Percentiles rank a stretch among this genome's conserved stretches.
Evolutionary conservation across 2,329 filamentous ascomycete genomes (phyloP).

Genomic region (Microsporum audouinii): DNA sequence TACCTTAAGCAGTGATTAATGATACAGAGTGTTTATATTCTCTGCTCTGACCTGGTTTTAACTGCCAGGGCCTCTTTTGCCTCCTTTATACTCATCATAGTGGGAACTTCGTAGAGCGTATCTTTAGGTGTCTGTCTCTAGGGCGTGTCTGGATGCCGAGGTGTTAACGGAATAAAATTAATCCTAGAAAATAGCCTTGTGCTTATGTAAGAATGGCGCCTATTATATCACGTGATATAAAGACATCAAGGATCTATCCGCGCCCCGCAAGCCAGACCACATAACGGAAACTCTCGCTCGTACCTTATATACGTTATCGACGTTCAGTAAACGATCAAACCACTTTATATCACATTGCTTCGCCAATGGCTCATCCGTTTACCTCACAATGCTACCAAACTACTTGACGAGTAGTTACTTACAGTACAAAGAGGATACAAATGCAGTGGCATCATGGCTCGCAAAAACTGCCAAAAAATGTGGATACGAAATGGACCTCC

Average conservation of each 20-base stretch:
- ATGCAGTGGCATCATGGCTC: slow-evolving; percentile 21
- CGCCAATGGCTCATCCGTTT: not conserved
- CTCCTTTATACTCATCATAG: not conserved
- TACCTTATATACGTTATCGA: no score
- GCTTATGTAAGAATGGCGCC: no score
- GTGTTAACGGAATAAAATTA: not conserved
- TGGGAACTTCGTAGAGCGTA: not conserved
- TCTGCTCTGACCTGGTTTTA: no score
- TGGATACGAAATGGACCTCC: slow-evolving; percentile 14
- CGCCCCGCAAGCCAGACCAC: no score
- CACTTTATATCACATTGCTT: no score
- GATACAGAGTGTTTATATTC: slow-evolving; percentile 11
- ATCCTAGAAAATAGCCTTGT: no score
- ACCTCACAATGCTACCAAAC: slow-evolving; percentile 13
- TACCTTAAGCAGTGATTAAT: not conserved
- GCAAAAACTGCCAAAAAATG: slow-evolving; percentile 18
- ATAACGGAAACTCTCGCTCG: no score
- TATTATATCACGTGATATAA: no score
- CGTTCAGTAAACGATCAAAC: no score
- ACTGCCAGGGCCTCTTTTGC: not conserved
- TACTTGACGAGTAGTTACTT: slow-evolving; percentile 17
- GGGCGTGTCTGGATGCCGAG: not conserved
- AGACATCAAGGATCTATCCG: no score
- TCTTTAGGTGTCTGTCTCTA: no score
- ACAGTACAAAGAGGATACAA: slow-evolving; percentile 22